Base-by-base conservation (phyloP, 179 eudicot genomes). In the Vitellaria paradoxa region DNA sequence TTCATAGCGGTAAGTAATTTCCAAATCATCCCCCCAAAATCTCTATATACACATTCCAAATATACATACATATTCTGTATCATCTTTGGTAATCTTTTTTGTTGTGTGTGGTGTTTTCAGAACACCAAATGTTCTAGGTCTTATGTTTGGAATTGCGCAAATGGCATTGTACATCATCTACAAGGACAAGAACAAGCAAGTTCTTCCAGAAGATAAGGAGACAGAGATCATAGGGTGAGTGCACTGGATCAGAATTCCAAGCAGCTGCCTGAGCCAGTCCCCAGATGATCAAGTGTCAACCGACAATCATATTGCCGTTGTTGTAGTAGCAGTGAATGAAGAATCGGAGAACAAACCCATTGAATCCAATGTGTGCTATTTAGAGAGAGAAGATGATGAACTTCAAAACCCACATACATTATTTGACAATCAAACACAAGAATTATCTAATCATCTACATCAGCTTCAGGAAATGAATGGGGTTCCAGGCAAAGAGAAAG, bases 1-100 rank as follows among this genome's bases (percentile, higher is more conserved):
- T 94, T 70, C 85, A 82, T 94, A 49, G 97, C 97, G 1, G 98
- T 94, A 80, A 88, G 91, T n/a, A n/a, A n/a, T 79, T 18, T 7
- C 57, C 7, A 49, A 52, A 53, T n/a, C n/a, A n/a, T n/a, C n/a
- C 14, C 53, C 53, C 20, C 17, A 21, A 20, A 50, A 11, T 55
- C n/a, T 66, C 20, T 52, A 4, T 23, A 2, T 18, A 6, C 3
- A n/a, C n/a, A n/a, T n/a, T n/a, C n/a, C n/a, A n/a, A n/a, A n/a
- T n/a, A n/a, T n/a, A n/a, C n/a, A n/a, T n/a, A n/a, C n/a, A n/a
- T 14, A 9, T 15, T 12, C 10, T n/a, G 53, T 26, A 72, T 42
- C 63, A 62, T 46, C 70, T 66, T 47, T 18, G n/a, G n/a, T 73
- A 42, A 2, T 4, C 61, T 63, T 24, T 11, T 55, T 72, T 46